A percentile compares a stretch with the other conserved stretches of the same genome.
Evolutionary conservation across 139 green algal species (phyloP).

Genomic region (Raphidocelis subcapitata): DNA sequence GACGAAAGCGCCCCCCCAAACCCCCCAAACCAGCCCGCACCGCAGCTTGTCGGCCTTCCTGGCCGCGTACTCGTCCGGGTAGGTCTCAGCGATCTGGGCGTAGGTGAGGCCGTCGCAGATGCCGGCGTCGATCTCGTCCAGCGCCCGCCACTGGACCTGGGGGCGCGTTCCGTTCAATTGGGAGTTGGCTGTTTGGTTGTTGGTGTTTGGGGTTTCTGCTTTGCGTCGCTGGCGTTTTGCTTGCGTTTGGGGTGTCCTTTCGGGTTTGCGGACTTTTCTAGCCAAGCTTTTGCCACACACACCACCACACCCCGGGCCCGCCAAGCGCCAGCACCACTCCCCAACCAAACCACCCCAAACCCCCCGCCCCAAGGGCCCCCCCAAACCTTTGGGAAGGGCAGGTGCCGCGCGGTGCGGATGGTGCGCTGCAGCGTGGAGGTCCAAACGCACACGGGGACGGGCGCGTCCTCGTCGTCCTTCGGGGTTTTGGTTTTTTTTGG

Average conservation of each 20-base stretch:
- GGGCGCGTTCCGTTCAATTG: too few species aligned
- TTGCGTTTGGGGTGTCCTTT: too few species aligned
- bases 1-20: too few species aligned
- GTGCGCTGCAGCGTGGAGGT: slow-evolving; percentile 92
- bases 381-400: slow-evolving; percentile 56
- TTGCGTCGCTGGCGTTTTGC: too few species aligned
- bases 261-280: too few species aligned
- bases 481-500: too few species aligned
- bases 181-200: too few species aligned
- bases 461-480: slow-evolving; percentile 38
- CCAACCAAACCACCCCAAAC: too few species aligned
- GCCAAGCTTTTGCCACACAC: too few species aligned
- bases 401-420: slow-evolving; percentile 82
- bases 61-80: slow-evolving; percentile 75
- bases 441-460: slow-evolving; percentile 80
- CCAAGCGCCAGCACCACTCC: too few species aligned
- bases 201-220: too few species aligned
- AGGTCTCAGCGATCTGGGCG: slow-evolving; percentile 66
- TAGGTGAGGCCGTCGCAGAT: slow-evolving; percentile 90
- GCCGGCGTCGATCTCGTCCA: slow-evolving; percentile 39
- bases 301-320: too few species aligned
- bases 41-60: slow-evolving; percentile 87
- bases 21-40: slow-evolving; percentile 62
- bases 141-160: slow-evolving; percentile 87
- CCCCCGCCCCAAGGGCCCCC: background rate